A percentile compares a stretch with the other conserved stretches of the same genome.
These are phyloP conservation scores for Medicago lupulina DNA, from an alignment of 306 rosid genomes.

Conservation along the genomic window DNA sequence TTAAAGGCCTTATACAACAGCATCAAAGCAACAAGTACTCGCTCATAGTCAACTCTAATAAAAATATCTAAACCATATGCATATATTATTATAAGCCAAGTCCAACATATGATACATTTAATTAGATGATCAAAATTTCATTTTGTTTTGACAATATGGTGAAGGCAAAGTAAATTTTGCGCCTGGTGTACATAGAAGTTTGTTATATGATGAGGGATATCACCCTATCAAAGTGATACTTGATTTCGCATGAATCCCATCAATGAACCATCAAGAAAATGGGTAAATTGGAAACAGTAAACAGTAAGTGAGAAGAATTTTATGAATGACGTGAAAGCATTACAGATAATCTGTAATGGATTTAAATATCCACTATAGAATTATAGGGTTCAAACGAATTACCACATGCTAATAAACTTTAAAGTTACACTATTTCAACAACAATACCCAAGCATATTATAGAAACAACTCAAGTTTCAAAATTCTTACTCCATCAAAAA, in stretches of 20 bases:
- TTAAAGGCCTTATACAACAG: constrained; percentile 2
- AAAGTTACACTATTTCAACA: too few species aligned
- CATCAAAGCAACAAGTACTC: constrained; percentile 10
- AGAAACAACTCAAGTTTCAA: neutral
- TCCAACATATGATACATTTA: neutral
- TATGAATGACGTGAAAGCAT: neutral
- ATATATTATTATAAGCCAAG: constrained; percentile 8
- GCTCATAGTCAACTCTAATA: neutral
- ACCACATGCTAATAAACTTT: neutral
- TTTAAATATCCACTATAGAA: neutral
- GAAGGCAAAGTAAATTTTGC: constrained; percentile 11
- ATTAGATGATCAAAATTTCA: constrained; percentile 28
- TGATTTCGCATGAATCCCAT: neutral
- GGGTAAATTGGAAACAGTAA: neutral
- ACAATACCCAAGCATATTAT: neutral
- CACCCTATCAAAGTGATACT: neutral
- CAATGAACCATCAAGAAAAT: too few species aligned
- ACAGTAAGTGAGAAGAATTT: neutral
- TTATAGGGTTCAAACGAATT: neutral
- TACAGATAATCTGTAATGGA: neutral
- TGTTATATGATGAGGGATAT: neutral
- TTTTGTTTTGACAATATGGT: neutral
- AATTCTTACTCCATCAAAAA: neutral
- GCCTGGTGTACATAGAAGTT: neutral
- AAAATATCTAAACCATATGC: constrained; percentile 24